These are phyloP conservation scores for Dispira parvispora DNA, from an alignment of 192 early-diverging fungal species.

Conservation along the genomic window DNA sequence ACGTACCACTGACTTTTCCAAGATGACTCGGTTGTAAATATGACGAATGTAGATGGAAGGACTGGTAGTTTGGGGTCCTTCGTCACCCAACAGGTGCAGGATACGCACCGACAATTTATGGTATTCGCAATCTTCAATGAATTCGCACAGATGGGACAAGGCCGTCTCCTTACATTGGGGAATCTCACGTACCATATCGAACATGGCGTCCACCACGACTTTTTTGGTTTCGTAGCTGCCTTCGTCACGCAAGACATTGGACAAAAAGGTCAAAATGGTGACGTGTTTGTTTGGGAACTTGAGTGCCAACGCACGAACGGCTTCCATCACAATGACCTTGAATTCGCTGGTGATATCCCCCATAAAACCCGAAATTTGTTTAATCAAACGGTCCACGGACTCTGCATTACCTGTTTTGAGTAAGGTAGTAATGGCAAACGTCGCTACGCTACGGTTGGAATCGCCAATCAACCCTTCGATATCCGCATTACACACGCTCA, in stretches of 20 bases:
- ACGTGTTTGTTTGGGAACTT: constrained; percentile 94
- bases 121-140: constrained; percentile 99
- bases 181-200: constrained; percentile 87
- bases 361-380: constrained; percentile 98
- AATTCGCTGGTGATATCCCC: constrained; percentile 97
- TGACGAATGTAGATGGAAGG: constrained; percentile 96
- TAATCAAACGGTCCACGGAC: constrained; percentile 94
- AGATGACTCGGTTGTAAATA: constrained; percentile 97
- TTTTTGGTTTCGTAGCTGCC: constrained; percentile 96
- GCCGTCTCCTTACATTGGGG: constrained; percentile 89
- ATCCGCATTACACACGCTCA: constrained; percentile 91
- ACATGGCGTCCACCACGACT: constrained; percentile 91
- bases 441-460: constrained; percentile 89
- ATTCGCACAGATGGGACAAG: constrained; percentile 91
- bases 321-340: constrained; percentile 98
- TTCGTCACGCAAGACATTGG: constrained; percentile 86
- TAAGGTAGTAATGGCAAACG: constrained; percentile 96
- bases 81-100: constrained; percentile 81
- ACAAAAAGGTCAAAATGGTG: constrained; percentile 83
- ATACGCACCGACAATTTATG: constrained; percentile 96
- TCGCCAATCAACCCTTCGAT: constrained; percentile 97
- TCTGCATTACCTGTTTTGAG: constrained; percentile 98
- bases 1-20: constrained; percentile 90
- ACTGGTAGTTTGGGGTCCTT: constrained; percentile 80
- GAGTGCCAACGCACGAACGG: constrained; percentile 86